Base-by-base conservation (phyloP, 1,284 basidiomycete genomes). In the Fomitopsis betulina region DNA sequence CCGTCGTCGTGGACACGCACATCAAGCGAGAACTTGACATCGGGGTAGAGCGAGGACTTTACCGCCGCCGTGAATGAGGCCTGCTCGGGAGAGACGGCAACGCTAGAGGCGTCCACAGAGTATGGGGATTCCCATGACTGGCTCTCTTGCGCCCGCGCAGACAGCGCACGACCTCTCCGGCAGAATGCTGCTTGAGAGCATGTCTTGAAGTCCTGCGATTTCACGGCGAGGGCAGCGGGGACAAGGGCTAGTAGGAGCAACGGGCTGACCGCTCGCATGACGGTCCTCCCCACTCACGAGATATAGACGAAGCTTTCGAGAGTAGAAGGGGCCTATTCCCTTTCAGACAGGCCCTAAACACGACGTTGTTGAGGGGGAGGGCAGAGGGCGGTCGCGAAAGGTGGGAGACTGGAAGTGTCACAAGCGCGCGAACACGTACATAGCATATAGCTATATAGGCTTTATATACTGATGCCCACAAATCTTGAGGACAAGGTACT, bases 181-280 rank as follows among this genome's bases (percentile, higher is more conserved):
- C 95, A 97, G 76, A 98, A 97, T 15, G 91, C 92, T 0, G 92
- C 84, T 72, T 97, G 92, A 19, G 82, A 81, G 70, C 95, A 97
- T 61, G 86, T 93, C 75, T 96, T 97, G 80, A 95, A 97, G 73
- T 97, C 93, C 60, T 88, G 81, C 40, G 79, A 73, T 72, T 90
- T 91, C 70, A 91, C 82, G 30, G 87, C 84, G 25, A 81, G 64
- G 1, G 69, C 65, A 19, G 70, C 61, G 8, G 71, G 74, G 53
- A 67, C 63, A 37, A 72, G 64, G 53, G 68, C 60, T 27, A 67
- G 65, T 42, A 77, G 59, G 53, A 77, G 59, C 17, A 60, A 39
- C 51, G 55, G 53, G 54, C 50, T 33, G 6, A 56, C 30, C 17
- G 45, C 40, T 27, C 58, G 54, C 58, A 59, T 59, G 15, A 6